Conservation (phyloP, 1,284 basidiomycete genomes). For the Jaminaea rosea region DNA sequence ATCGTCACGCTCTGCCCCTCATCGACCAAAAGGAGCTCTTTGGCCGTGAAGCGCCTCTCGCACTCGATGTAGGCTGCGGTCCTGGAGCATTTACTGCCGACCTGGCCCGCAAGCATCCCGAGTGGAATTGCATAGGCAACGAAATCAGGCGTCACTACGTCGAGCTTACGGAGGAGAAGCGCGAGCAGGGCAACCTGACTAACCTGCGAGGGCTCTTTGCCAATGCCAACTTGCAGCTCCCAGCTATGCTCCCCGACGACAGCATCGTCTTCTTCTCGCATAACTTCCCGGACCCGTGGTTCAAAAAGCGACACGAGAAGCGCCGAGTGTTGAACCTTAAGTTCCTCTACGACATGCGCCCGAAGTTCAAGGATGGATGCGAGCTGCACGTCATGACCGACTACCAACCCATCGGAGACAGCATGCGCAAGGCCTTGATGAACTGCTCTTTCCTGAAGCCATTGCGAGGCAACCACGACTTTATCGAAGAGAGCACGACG, state of each 20-base stretch:
- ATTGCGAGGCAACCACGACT: neutral
- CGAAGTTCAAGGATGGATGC: slow-evolving; percentile 2
- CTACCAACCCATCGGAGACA: slow-evolving; percentile 1
- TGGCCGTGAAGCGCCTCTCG: neutral
- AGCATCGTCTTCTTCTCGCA: neutral
- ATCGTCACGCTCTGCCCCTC: neutral
- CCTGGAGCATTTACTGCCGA: neutral
- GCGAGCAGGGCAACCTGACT: neutral
- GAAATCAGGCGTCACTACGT: neutral
- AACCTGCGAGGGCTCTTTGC: neutral
- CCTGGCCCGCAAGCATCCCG: neutral
- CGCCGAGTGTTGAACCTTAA: neutral
- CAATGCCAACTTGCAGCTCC: slow-evolving; percentile 1
- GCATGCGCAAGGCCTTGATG: neutral
- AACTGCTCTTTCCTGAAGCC: neutral
- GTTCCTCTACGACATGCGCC: neutral
- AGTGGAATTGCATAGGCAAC: slow-evolving; percentile 3
- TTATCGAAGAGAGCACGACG: neutral
- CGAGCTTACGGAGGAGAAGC: neutral
- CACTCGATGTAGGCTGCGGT: neutral
- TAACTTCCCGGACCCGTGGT: slow-evolving; percentile 1
- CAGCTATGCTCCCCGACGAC: neutral
- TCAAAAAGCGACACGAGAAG: slow-evolving; percentile 2
- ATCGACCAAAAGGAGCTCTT: neutral
- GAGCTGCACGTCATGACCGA: slow-evolving; percentile 1